A percentile compares a stretch with the other conserved stretches of the same genome.
Conservation (phyloP, 768 basidiomycete species). For the Pleurotus eryngii region DNA sequence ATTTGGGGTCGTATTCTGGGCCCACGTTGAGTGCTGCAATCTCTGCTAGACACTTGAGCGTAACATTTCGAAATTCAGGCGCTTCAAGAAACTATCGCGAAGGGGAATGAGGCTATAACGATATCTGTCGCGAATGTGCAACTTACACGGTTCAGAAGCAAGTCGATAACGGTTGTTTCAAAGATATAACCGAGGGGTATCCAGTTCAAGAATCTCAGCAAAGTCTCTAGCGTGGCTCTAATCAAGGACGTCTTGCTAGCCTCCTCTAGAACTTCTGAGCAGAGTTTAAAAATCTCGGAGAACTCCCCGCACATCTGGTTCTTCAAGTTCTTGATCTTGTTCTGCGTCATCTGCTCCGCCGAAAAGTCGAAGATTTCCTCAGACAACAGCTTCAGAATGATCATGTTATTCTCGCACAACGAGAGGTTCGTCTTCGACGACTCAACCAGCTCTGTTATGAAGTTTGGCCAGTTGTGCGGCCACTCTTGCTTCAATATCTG, state of each 20-base stretch:
- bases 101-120: constrained; percentile 8
- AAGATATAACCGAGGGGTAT: constrained; percentile 99
- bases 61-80: constrained; percentile 95
- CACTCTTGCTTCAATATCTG: constrained; percentile 95
- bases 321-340: constrained; percentile 95
- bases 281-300: constrained; percentile 96
- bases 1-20: constrained; percentile 97
- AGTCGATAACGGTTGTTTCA: constrained; percentile 95
- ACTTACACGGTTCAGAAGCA: constrained; percentile 85
- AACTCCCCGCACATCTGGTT: constrained; percentile 98
- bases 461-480: constrained; percentile 98
- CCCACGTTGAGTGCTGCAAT: constrained; percentile 94
- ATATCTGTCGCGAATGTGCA: background rate
- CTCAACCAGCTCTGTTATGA: constrained; percentile 95
- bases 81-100: constrained; percentile 84
- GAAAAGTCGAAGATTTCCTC: constrained; percentile 99
- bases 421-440: constrained; percentile 96
- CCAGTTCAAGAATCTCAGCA: constrained; percentile 97
- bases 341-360: constrained; percentile 97
- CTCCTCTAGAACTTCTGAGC: constrained; percentile 93
- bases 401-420: constrained; percentile 99
- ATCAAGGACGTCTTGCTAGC: constrained; percentile 95
- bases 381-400: constrained; percentile 93
- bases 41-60: constrained; percentile 94
- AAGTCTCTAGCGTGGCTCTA: constrained; percentile 90